Percentiles rank a stretch among this genome's conserved stretches.
Evolutionary conservation across 192 early-diverging fungal species (phyloP).

Genomic region (Coemansia sp.): DNA sequence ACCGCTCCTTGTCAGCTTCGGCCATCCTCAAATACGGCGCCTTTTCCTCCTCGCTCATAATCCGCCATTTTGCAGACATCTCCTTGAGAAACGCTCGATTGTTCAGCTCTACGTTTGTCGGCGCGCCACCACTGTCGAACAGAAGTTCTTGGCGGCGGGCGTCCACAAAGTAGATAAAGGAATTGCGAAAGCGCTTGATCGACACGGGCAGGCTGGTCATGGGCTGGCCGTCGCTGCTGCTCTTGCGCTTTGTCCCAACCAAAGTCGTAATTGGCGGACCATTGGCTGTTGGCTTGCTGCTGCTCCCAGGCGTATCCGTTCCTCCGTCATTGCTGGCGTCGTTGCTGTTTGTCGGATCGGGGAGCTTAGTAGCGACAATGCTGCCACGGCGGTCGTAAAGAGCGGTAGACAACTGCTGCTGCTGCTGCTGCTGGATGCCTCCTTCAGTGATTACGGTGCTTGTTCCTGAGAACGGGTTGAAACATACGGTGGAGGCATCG

Average conservation of each 20-base stretch:
- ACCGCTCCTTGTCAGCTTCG: constrained; percentile 51
- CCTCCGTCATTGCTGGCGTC: not conserved
- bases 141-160: constrained; percentile 30
- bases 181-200: constrained; percentile 57
- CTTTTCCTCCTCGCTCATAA: constrained; percentile 45
- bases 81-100: constrained; percentile 51
- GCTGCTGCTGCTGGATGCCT: not conserved
- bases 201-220: constrained; percentile 42
- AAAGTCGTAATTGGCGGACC: constrained; percentile 36
- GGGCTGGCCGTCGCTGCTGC: constrained; percentile 41
- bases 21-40: constrained; percentile 39
- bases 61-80: constrained; percentile 50
- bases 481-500: constrained; percentile 10
- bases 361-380: not conserved
- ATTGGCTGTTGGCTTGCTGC: constrained; percentile 11
- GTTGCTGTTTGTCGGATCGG: not conserved
- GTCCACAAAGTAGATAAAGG: constrained; percentile 56
- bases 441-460: not conserved
- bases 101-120: constrained; percentile 34
- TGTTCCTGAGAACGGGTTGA: constrained; percentile 19
- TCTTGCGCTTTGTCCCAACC: constrained; percentile 52
- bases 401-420: not conserved
- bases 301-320: not conserved
- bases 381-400: not conserved
- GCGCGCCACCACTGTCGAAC: constrained; percentile 17